These are phyloP conservation scores for Trypanosoma caninum DNA, from an alignment of 208 protist genomes.

Conservation along the genomic window DNA sequence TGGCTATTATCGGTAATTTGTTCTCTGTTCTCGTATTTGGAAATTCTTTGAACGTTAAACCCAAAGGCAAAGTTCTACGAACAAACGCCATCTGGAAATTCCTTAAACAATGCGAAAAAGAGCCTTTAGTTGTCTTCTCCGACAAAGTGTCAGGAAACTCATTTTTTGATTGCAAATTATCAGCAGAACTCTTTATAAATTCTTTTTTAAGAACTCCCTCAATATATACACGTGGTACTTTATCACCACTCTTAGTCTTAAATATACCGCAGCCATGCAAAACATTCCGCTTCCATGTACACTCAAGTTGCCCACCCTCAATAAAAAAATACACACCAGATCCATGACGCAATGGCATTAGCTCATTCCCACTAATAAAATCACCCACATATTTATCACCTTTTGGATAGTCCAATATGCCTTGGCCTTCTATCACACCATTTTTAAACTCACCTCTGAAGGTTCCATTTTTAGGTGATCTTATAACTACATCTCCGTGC, in stretches of 20 bases:
- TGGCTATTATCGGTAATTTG: too few species aligned
- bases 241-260: constrained; percentile 40
- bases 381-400: constrained; percentile 68
- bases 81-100: too few species aligned
- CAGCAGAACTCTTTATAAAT: neutral
- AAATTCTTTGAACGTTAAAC: too few species aligned
- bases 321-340: constrained; percentile 63
- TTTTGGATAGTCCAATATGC: constrained; percentile 56
- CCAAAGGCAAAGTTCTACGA: too few species aligned
- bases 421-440: constrained; percentile 24
- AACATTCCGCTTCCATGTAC: constrained; percentile 78
- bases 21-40: too few species aligned
- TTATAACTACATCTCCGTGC: constrained; percentile 35
- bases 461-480: neutral
- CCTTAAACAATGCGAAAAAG: too few species aligned
- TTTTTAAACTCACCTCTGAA: constrained; percentile 57
- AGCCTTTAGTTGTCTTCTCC: constrained; percentile 36
- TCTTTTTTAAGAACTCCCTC: constrained; percentile 47
- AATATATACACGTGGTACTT: constrained; percentile 45
- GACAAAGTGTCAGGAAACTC: constrained; percentile 77
- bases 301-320: constrained; percentile 65
- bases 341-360: constrained; percentile 66
- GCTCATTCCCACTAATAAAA: constrained; percentile 25
- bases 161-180: constrained; percentile 60
- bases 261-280: constrained; percentile 70